Conservation (phyloP, 352 stramenopile species). For the Globisporangium paroecandrum region DNA sequence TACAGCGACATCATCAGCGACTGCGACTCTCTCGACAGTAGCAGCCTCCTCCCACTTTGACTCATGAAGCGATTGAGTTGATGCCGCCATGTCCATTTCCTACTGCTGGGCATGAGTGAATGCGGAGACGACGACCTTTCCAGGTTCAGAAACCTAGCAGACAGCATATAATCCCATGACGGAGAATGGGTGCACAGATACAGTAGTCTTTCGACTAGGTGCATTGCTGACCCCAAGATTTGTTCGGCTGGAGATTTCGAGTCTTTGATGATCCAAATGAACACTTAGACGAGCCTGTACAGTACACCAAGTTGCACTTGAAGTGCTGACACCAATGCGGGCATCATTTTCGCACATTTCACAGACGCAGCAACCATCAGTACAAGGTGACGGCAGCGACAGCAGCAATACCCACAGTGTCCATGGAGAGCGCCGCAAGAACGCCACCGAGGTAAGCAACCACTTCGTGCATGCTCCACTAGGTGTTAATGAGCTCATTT, state of each 20-base stretch:
- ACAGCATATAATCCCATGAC: neutral
- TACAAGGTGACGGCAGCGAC: neutral
- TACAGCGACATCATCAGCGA: neutral
- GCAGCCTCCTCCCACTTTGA: neutral
- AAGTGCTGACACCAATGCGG: conserved; percentile 1
- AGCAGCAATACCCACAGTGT: neutral
- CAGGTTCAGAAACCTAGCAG: neutral
- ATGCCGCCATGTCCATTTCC: neutral
- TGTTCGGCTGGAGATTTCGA: neutral
- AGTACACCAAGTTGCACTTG: neutral
- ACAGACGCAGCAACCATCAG: neutral
- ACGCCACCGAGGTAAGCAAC: neutral
- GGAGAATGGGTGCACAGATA: neutral
- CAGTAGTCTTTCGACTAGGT: neutral
- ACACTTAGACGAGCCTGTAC: neutral
- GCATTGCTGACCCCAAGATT: neutral
- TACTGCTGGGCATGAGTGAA: neutral
- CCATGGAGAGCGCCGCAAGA: neutral
- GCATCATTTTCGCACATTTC: neutral
- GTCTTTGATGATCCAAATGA: neutral
- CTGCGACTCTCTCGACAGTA: neutral
- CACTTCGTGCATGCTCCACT: neutral
- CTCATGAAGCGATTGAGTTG: neutral
- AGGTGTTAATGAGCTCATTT: neutral
- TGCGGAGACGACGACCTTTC: neutral